Evolutionary conservation across 768 basidiomycete genomes (phyloP).

Genomic region (Leucosporidium scottii): DNA sequence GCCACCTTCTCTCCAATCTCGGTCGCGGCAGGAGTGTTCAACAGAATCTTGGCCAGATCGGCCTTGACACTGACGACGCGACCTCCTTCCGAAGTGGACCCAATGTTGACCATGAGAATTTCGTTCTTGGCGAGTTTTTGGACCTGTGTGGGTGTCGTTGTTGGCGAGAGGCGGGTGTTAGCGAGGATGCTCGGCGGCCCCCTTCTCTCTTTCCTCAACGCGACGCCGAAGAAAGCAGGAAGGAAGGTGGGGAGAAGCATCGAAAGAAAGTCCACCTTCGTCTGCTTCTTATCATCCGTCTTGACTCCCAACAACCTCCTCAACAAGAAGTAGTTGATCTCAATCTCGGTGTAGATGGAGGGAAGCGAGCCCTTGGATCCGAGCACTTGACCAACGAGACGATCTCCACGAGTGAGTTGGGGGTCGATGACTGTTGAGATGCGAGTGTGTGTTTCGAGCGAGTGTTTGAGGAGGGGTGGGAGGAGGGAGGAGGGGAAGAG

Average conservation of each 20-base stretch:
- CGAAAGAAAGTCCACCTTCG: slow-evolving; percentile 50
- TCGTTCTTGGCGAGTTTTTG: slow-evolving; percentile 86
- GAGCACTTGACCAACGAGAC: slow-evolving; percentile 91
- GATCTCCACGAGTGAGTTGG: slow-evolving; percentile 91
- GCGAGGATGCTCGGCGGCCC: too few species aligned
- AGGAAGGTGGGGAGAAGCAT: neutral
- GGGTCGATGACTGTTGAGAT: slow-evolving; percentile 61
- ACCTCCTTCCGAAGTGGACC: slow-evolving; percentile 93
- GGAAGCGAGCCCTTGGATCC: slow-evolving; percentile 91
- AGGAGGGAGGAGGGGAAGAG: too few species aligned
- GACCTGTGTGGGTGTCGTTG: slow-evolving; percentile 27
- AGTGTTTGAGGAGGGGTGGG: neutral
- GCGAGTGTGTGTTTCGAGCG: too few species aligned
- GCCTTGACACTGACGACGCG: slow-evolving; percentile 90
- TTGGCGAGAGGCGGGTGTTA: neutral
- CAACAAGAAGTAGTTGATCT: slow-evolving; percentile 88
- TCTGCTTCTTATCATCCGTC: slow-evolving; percentile 97
- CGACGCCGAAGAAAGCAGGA: neutral
- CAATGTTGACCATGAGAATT: slow-evolving; percentile 91
- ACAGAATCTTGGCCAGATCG: slow-evolving; percentile 75
- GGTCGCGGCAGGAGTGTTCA: slow-evolving; percentile 91
- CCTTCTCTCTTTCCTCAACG: too few species aligned
- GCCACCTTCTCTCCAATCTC: slow-evolving; percentile 98
- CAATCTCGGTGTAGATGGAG: slow-evolving; percentile 84
- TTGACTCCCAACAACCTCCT: slow-evolving; percentile 95